Percentiles rank a stretch among this genome's conserved stretches.
phyloP scores from a whole-genome alignment of 768 basidiomycete genomes.

The Tubosaeta brunneosetosa region DNA sequence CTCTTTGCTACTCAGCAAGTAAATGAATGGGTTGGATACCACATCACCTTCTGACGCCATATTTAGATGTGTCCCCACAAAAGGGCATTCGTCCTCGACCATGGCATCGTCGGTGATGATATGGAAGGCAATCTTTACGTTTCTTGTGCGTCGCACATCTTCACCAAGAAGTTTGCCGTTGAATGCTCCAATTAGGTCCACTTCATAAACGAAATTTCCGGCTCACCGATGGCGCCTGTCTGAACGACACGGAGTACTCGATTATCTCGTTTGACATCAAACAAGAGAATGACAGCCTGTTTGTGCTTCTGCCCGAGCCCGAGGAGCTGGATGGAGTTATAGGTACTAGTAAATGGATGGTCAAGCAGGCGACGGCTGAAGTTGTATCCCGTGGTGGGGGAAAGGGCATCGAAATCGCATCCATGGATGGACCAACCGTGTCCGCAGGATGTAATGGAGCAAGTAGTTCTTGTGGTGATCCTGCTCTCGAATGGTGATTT shows the following conservation, averaged over 20 bases:
- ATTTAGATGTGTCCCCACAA: conserved; percentile 44
- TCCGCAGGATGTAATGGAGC: not conserved
- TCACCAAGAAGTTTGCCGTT: not conserved
- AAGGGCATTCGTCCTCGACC: conserved; percentile 65
- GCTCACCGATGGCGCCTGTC: conserved; percentile 50
- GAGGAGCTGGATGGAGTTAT: conserved; percentile 56
- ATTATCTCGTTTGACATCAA: conserved; percentile 60
- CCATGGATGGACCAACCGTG: not conserved
- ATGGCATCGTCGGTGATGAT: conserved; percentile 66
- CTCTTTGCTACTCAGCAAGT: conserved; percentile 70
- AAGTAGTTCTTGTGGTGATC: not conserved
- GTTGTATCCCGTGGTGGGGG: conserved; percentile 27
- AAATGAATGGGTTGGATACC: conserved; percentile 9
- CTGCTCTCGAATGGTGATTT: not conserved
- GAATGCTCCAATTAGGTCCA: conserved; percentile 37
- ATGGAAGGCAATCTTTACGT: conserved; percentile 47
- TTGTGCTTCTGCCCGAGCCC: conserved; percentile 48
- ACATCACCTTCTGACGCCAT: not conserved
- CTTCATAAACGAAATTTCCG: conserved; percentile 66
- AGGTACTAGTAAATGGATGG: conserved; percentile 62
- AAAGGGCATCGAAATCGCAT: conserved; percentile 35
- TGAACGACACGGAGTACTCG: conserved; percentile 55
- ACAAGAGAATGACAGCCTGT: conserved; percentile 39
- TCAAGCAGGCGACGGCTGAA: conserved; percentile 47
- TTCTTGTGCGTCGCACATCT: conserved; percentile 36